These are phyloP conservation scores for Claviceps citrina DNA, from an alignment of 2,329 filamentous ascomycete genomes.

Conservation along the genomic window DNA sequence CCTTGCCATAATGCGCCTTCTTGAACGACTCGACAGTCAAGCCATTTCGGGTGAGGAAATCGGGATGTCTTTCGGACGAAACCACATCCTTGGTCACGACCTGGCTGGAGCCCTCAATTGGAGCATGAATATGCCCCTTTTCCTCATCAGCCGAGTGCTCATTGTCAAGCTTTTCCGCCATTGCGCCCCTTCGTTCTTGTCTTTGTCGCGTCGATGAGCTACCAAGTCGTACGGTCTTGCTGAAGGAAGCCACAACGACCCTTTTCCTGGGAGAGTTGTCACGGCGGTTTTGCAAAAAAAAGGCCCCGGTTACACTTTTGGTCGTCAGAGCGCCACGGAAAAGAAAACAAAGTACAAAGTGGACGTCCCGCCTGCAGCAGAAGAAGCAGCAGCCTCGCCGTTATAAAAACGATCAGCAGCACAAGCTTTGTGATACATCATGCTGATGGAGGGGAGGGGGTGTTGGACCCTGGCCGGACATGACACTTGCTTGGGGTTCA, in stretches of 20 bases:
- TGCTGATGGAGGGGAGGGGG: background rate
- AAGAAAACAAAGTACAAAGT: no score
- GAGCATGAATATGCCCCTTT: background rate
- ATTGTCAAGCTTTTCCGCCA: background rate
- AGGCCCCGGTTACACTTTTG: no score
- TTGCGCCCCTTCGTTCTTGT: background rate
- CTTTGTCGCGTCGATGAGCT: background rate
- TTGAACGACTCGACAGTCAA: conserved; percentile 24
- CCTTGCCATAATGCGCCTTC: conserved; percentile 18
- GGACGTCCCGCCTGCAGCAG: no score
- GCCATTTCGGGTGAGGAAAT: conserved; percentile 23
- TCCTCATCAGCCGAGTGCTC: conserved; percentile 1
- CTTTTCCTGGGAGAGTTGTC: background rate
- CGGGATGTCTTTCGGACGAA: conserved; percentile 12
- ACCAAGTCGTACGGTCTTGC: background rate
- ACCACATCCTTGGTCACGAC: conserved; percentile 7
- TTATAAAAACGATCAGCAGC: background rate
- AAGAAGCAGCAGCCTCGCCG: background rate
- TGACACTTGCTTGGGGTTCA: no score
- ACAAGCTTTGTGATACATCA: conserved; percentile 1
- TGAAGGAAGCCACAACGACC: background rate
- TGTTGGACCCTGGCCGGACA: background rate
- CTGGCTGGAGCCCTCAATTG: conserved; percentile 7
- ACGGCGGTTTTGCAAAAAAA: background rate
- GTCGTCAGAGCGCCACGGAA: background rate